Percentiles rank a stretch among this genome's conserved stretches.
These are phyloP conservation scores for Thuja plicata DNA, from an alignment of 83 land plant genomes.

Conservation along the genomic window DNA sequence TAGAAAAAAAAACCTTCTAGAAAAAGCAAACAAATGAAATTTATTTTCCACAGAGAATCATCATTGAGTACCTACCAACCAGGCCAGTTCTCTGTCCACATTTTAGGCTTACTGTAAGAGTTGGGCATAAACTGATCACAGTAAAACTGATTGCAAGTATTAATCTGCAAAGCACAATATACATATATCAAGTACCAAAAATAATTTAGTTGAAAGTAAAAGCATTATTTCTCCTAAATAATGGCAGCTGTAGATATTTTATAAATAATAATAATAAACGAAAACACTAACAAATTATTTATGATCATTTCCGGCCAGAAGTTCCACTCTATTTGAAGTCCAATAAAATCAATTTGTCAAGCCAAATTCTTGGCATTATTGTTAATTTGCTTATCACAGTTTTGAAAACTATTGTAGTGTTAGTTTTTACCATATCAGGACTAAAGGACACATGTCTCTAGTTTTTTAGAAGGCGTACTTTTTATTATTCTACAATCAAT, in stretches of 20 bases:
- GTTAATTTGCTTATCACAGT: not conserved
- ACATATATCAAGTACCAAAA: not conserved
- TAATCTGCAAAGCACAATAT: slow-evolving; percentile 47
- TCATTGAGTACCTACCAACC: slow-evolving; percentile 56
- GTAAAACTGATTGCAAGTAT: slow-evolving; percentile 84
- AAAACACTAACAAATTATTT: not conserved
- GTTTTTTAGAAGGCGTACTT: not conserved
- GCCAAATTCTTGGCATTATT: not conserved
- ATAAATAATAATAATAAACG: not conserved
- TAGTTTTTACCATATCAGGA: not conserved
- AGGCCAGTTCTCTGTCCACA: slow-evolving; percentile 95
- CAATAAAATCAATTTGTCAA: not conserved
- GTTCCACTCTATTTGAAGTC: not conserved
- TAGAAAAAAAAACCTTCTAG: not conserved
- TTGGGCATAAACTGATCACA: slow-evolving; percentile 72
- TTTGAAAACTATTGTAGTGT: not conserved
- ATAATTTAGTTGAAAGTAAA: not conserved
- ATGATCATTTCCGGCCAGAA: not conserved
- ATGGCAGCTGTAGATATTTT: not conserved
- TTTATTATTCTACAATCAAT: not conserved
- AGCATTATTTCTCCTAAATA: not conserved
- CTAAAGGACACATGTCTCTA: not conserved
- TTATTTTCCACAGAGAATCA: not conserved
- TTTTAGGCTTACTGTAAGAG: slow-evolving; percentile 65
- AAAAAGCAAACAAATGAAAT: slow-evolving; percentile 2